Evolutionary conservation across 2,329 filamentous ascomycete genomes (phyloP), one percentile per base, ranked within the genome.

Genomic region (Nothomitra cinnamomea): DNA sequence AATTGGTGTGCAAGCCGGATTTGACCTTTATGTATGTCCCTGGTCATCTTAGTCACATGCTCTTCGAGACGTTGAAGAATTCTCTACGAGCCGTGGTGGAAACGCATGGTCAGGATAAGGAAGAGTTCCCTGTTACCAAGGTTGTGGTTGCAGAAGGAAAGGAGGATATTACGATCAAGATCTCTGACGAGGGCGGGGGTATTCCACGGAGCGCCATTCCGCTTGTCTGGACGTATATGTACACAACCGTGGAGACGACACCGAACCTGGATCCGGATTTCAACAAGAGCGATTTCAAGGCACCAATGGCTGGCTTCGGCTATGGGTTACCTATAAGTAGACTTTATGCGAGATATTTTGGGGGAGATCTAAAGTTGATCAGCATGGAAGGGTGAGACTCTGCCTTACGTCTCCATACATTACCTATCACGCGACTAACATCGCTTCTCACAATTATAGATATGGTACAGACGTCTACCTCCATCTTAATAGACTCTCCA

Each of bases 181-280:
- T 98, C 61, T 87, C 85, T 3, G 92, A 98, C 66, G 92, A 98
- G 70, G 92, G 92, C 56, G 92, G 92, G 58, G 92, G 92, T 57
- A 96, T 98, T 53, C 88, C 92, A 0, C 76, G 92, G 62, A 94
- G 85, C 61, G 80, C 87, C 52, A 96, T 98, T 58, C 92, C 92
- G 3, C 76, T 98, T 13, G 92, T 96, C n/a, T 98, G 92, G 92
- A 98, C 92, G 12, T 98, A 98, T 68, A 98, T 96, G 92, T 98
- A 98, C 68, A 98, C 92, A 36, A 98, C 92, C 1, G 92, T 98
- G 58, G 92, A 96, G 67, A 82, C 89, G 61, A 96, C 92, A 21
- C 92, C 92, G 13, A 94, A 82, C 64, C 72, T 98, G 57, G 92
- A 98, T 64, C 92, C 92, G 0, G 90, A 96, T 66, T 98, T 96